phyloP scores from a whole-genome alignment of 345 rosid genomes.

The Bruguiera gymnorhiza region DNA sequence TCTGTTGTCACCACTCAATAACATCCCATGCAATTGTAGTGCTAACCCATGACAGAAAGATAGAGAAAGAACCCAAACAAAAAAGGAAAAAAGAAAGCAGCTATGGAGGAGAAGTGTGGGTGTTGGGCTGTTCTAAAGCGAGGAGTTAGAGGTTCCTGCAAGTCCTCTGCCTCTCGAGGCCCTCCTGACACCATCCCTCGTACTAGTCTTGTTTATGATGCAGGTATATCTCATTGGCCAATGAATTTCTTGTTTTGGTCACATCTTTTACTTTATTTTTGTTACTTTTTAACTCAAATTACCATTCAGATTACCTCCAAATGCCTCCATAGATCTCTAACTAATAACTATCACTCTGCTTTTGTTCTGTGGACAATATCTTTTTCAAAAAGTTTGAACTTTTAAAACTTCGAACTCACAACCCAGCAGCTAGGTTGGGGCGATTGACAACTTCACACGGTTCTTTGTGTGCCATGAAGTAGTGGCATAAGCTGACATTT shows the following conservation, averaged over 20 bases:
- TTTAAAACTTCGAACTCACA: too few relatives aligned
- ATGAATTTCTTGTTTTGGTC: background rate
- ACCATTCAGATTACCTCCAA: background rate
- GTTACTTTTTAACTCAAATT: background rate
- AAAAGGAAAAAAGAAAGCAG: background rate
- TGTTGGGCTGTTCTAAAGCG: constrained; percentile 63
- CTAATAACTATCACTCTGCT: constrained; percentile 10
- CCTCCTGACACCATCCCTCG: constrained; percentile 63
- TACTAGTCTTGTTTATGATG: constrained; percentile 75
- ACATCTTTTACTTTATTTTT: background rate
- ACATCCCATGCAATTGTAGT: constrained; percentile 22
- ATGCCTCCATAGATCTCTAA: background rate
- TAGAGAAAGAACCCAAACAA: constrained; percentile 4
- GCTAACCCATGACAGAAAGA: constrained; percentile 18
- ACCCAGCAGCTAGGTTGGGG: background rate
- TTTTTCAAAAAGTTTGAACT: background rate
- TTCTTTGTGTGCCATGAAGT: background rate
- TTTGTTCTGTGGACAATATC: background rate
- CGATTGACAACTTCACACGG: background rate
- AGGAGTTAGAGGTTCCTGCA: constrained; percentile 46
- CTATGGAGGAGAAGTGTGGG: constrained; percentile 51
- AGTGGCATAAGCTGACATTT: background rate
- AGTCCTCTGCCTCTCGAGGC: constrained; percentile 52
- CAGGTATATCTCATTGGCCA: constrained; percentile 36
- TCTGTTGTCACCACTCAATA: constrained; percentile 15